A percentile compares a stretch with the other conserved stretches of the same genome.
These are phyloP conservation scores for Marchantia paleacea DNA, from an alignment of 225 moss, liverwort and hornwort genomes.

Conservation along the genomic window DNA sequence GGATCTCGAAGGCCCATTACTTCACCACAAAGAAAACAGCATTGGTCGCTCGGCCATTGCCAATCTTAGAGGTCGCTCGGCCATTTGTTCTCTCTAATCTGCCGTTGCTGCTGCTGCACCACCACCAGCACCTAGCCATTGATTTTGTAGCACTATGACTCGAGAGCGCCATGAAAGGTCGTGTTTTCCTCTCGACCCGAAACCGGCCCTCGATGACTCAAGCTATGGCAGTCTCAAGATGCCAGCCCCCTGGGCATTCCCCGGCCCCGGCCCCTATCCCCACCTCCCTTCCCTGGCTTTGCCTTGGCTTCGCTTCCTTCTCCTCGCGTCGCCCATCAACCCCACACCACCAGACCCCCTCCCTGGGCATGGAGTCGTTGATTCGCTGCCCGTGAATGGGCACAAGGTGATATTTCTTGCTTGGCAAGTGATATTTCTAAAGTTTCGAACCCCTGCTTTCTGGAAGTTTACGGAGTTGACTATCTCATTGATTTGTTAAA, in stretches of 20 bases:
- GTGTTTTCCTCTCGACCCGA: background rate
- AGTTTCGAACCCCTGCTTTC: background rate
- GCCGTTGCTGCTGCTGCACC: background rate
- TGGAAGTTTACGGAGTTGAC: background rate
- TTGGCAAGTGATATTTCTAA: background rate
- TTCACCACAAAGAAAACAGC: conserved; percentile 2
- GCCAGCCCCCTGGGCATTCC: background rate
- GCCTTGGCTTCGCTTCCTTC: no score
- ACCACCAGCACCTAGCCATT: background rate
- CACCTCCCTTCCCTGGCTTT: no score
- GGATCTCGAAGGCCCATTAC: background rate
- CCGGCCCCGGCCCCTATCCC: background rate
- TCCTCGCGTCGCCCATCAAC: no score
- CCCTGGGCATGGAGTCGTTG: no score
- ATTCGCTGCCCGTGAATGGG: background rate
- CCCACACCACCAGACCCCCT: no score
- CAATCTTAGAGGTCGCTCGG: background rate
- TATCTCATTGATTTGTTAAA: background rate
- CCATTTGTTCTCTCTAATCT: background rate
- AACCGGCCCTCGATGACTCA: background rate
- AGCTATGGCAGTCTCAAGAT: no score
- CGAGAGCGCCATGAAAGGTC: background rate
- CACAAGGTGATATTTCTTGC: no score
- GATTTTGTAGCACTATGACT: background rate
- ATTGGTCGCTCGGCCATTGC: background rate